A percentile compares a stretch with the other conserved stretches of the same genome.
Evolutionary conservation across 2,329 filamentous ascomycete genomes (phyloP).

Genomic region (Phaeosphaeria sp.): DNA sequence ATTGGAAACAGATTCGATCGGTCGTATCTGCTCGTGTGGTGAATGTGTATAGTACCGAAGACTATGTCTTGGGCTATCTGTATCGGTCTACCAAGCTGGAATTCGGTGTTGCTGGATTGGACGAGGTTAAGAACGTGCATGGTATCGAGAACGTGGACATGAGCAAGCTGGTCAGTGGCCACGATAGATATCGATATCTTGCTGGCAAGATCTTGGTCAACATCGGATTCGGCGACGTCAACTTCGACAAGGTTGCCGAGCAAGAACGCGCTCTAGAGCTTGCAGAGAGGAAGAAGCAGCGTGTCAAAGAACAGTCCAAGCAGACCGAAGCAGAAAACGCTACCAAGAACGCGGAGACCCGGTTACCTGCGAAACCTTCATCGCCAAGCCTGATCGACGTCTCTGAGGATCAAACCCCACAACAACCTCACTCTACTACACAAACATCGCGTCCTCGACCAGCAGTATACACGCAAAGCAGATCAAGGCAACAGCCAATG

Average conservation of each 20-base stretch:
- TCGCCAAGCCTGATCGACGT: conserved; percentile 3
- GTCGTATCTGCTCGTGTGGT: conserved; percentile 82
- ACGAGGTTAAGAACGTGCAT: conserved; percentile 70
- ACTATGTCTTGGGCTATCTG: conserved; percentile 83
- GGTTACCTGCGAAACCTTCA: background rate
- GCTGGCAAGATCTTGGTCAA: conserved; percentile 55
- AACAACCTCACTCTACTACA: background rate
- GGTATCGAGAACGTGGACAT: conserved; percentile 66
- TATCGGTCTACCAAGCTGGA: conserved; percentile 84
- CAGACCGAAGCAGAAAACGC: conserved; percentile 15
- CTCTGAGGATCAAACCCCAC: background rate
- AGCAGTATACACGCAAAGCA: background rate
- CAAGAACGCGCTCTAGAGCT: conserved; percentile 44
- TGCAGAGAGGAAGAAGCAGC: conserved; percentile 46
- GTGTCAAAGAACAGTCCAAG: conserved; percentile 29
- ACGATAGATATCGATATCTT: conserved; percentile 57
- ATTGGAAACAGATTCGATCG: conserved; percentile 78
- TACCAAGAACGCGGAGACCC: conserved; percentile 1
- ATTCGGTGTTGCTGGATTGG: conserved; percentile 80
- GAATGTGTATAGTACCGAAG: conserved; percentile 86
- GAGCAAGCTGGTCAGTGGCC: conserved; percentile 55
- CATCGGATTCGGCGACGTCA: conserved; percentile 58
- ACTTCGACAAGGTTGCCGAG: conserved; percentile 52
- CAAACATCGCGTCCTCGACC: background rate
- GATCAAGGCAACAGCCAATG: conserved; percentile 4